Evolutionary conservation across 257 asterid species (phyloP).

Genomic region (Hygrophila difformis): DNA sequence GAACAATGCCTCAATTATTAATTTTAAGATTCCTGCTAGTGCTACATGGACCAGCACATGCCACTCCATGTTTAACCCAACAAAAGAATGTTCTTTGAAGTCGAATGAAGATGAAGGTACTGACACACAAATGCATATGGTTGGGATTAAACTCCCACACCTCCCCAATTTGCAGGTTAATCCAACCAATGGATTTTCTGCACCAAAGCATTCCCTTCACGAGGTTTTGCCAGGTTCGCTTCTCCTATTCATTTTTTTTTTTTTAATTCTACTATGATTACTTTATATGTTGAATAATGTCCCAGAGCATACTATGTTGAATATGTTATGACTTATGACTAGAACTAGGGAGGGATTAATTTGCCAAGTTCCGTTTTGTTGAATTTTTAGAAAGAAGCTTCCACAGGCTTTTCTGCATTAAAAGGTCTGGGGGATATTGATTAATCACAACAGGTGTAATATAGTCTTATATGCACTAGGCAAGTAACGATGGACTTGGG

Average conservation of each 20-base stretch:
- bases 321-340: too few species aligned
- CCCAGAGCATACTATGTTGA: too few species aligned
- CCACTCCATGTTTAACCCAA: constrained; percentile 54
- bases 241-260: too few species aligned
- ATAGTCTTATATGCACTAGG: too few species aligned
- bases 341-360: too few species aligned
- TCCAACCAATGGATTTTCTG: constrained; percentile 31
- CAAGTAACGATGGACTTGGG: constrained; percentile 19
- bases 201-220: constrained; percentile 36
- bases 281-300: too few species aligned
- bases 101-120: constrained; percentile 29
- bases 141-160: constrained; percentile 36
- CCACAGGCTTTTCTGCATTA: too few species aligned
- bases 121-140: constrained; percentile 31
- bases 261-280: too few species aligned
- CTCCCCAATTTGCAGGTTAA: constrained; percentile 28
- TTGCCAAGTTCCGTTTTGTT: too few species aligned
- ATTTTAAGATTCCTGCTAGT: constrained; percentile 28
- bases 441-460: too few species aligned
- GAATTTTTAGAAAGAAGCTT: too few species aligned
- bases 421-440: too few species aligned
- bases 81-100: constrained; percentile 38
- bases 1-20: constrained; percentile 31
- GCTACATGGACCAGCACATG: constrained; percentile 36
- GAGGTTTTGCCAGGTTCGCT: constrained; percentile 53